Base-by-base conservation (phyloP, 2,329 filamentous ascomycete genomes). In the Claviceps fusiformis region DNA sequence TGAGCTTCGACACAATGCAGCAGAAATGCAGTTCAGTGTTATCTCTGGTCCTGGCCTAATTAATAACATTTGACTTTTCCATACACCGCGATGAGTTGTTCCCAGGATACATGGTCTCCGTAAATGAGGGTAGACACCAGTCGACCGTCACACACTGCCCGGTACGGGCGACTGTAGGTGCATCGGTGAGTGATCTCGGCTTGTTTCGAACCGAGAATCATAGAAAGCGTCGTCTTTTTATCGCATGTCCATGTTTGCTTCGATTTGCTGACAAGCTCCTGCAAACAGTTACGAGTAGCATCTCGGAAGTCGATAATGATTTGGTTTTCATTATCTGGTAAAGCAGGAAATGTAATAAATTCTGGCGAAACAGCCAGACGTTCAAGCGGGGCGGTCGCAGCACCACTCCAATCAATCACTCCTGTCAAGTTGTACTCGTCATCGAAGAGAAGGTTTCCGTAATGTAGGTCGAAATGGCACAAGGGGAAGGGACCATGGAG, bases 321-420 rank as follows among this genome's bases (percentile, higher is more conserved):
- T 54, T 56, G 55, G 39, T 56, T 54, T 37, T 54, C 24, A 9
- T 54, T 11, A 4, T 50, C 46, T 9, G 55, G 39, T 27, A 56
- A 9, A 5, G 39, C 55, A 13, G 55, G 47, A 51, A 56, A 56
- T 46, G 55, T 56, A 10, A 54, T 56, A 11, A 56, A 51, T 31
- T 56, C 55, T 19, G 55, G 55, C 10, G 55, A 56, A 13, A 56
- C 55, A 53, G 55, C 55, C 39, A 56, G 17, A 47, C 55, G 55
- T n/a, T 56, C 52, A 4, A 56, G 48, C 29, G 51, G 51, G 13
- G 51, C 51, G 13, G 49, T 53, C n/a, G 54, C 54, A 27, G 54
- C 33, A 13, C 27, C 24, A 39, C 41, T 52, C 54, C 54, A 55
- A 33, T 52, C 54, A 33, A 55, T 27, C 27, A 55, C 54, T 27